Conservation (phyloP, 495 filamentous ascomycete species). For the Niebla homalea region DNA sequence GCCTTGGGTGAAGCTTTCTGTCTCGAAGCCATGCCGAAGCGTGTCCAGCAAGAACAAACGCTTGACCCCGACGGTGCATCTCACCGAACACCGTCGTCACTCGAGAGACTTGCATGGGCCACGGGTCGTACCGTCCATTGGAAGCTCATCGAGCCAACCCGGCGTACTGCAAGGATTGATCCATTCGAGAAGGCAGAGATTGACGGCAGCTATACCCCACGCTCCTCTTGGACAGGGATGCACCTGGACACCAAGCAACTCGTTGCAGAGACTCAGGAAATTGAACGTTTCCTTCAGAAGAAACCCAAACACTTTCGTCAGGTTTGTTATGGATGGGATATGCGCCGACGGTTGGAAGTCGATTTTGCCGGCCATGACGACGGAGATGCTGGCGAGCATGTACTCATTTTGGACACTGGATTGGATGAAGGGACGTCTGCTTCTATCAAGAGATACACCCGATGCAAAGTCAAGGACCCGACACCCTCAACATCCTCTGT, state of each 20-base stretch:
- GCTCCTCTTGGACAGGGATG: constrained; percentile 58
- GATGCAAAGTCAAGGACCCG: constrained; percentile 24
- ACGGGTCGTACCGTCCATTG: constrained; percentile 66
- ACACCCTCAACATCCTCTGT: neutral
- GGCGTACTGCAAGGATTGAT: constrained; percentile 56
- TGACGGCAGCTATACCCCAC: constrained; percentile 56
- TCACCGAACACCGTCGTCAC: neutral
- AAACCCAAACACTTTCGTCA: constrained; percentile 69
- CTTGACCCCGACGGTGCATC: constrained; percentile 7
- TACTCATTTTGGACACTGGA: constrained; percentile 64
- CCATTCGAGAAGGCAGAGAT: constrained; percentile 45
- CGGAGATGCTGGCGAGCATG: constrained; percentile 53
- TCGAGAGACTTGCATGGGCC: constrained; percentile 61
- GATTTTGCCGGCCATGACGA: constrained; percentile 80
- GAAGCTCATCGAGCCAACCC: constrained; percentile 64
- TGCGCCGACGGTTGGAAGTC: constrained; percentile 72
- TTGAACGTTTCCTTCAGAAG: constrained; percentile 60
- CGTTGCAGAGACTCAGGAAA: constrained; percentile 61
- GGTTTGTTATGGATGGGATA: constrained; percentile 78
- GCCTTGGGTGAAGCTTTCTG: constrained; percentile 88
- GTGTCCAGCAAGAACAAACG: constrained; percentile 23
- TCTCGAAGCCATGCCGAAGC: constrained; percentile 50
- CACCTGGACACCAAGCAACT: constrained; percentile 56
- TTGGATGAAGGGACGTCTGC: constrained; percentile 40
- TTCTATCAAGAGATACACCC: constrained; percentile 38